Evolutionary conservation across 2,329 filamentous ascomycete genomes (phyloP), one percentile per base, ranked within the genome.

Genomic region (Epichloe bromicola): DNA sequence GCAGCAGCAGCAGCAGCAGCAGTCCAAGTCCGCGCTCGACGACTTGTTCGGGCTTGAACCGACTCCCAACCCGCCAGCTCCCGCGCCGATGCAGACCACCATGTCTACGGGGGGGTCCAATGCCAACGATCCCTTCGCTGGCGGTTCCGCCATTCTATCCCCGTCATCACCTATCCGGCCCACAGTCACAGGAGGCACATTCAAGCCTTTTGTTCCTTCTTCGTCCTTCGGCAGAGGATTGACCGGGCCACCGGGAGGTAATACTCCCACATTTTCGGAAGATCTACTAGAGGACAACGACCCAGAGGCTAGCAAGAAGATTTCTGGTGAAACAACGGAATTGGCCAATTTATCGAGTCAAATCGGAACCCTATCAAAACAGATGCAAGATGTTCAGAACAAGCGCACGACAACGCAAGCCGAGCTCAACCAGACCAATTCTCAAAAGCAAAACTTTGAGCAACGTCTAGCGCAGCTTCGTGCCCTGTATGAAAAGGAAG

Each of bases 281-380:
- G 93, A 97, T 65, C 75, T 97, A 7, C 75, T 98, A n/a, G 88
- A 87, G 15, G 90, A 96, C 59, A 85, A 83, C 57, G 91, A 97
- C 57, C 85, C 86, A 1, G 89, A 95, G 61, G 82, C 90, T 51
- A 91, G 84, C 68, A 93, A 86, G 66, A 94, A 86, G 65, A 73
- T 97, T 26, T 93, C 86, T 0, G 85, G 83, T 56, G 93, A 98
- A 63, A 93, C 90, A 2, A 85, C 86, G 0, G 93, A 98, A 65
- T 76, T 98, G 52, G 93, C 90, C 48, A 97, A 98, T 63, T 75
- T 98, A 59, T 96, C 91, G 1, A 97, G 95, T 65, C 93, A 97
- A 66, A 88, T 98, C 56, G 84, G 88, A 34, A 91, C 86, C 2
- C 70, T 98, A 51, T 86, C 90, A 0, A 94, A 85, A 62, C 89